phyloP scores from a whole-genome alignment of 2,329 filamentous ascomycete genomes.

The Geosmithia putterillii region DNA sequence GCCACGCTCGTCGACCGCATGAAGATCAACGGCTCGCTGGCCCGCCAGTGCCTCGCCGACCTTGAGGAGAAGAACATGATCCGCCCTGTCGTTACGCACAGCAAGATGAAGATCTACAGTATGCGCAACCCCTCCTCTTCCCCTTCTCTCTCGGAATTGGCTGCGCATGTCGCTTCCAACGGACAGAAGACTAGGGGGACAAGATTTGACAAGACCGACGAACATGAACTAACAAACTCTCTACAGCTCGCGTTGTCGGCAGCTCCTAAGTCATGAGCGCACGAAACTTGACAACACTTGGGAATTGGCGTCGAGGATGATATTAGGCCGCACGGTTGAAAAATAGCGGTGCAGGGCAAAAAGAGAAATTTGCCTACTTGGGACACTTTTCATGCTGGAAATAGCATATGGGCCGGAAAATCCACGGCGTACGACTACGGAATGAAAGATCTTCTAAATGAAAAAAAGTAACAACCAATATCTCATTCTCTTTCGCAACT shows the following conservation, averaged over 20 bases:
- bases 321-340: constrained; percentile 18
- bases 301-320: constrained; percentile 24
- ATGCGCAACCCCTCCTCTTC: constrained; percentile 16
- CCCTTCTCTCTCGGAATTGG: background rate
- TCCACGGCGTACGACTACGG: constrained; percentile 24
- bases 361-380: constrained; percentile 17
- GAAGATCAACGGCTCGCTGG: constrained; percentile 99
- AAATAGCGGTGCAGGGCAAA: constrained; percentile 17
- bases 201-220: background rate
- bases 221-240: background rate
- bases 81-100: constrained; percentile 94
- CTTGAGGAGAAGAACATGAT: constrained; percentile 98
- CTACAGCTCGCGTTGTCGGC: constrained; percentile 47
- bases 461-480: background rate
- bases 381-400: constrained; percentile 27
- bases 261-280: constrained; percentile 27
- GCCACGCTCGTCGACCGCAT: constrained; percentile 97
- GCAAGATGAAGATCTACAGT: constrained; percentile 98
- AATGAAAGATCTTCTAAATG: constrained; percentile 22
- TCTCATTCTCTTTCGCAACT: background rate
- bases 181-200: background rate
- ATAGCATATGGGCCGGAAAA: constrained; percentile 24
- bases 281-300: constrained; percentile 13
- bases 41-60: constrained; percentile 77
- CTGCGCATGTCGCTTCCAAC: background rate